Evolutionary conservation across 306 rosid species (phyloP), one percentile per base, ranked within the genome.

Genomic region (Ochetophila trinervis): DNA sequence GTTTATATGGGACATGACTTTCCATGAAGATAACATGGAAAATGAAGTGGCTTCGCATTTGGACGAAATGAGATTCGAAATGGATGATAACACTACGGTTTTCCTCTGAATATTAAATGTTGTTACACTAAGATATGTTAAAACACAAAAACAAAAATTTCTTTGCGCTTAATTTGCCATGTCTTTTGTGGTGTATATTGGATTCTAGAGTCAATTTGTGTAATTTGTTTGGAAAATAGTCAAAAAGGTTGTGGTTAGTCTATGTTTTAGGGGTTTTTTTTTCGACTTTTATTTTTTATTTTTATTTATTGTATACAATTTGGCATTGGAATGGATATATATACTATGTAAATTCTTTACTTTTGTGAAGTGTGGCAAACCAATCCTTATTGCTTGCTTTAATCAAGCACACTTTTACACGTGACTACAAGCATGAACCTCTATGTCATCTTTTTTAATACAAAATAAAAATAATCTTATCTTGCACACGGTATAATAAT

Each of bases 1-100:
- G 4, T 84, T 80, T 70, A 10, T 90, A 52, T 94, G 99, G 99
- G 88, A 86, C 63, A 83, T 86, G 90, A 88, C 85, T 40, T 47
- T 88, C 30, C 88, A 86, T 60, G 89, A 87, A 36, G 73, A 66
- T 32, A 69, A 85, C 76, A 79, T 83, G 57, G 88, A 78, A 36
- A 75, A 83, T 8, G 88, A 82, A 11, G 63, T 55, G 48, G 52
- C 69, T 8, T 73, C 86, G 8, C 49, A 83, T 63, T 50, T 84
- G 78, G 94, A 84, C 6, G 88, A 83, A 32, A 81, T 90, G 74
- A 83, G 85, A 66, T 93, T 93, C 66, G 88, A 93, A 57, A 73
- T 79, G 73, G 90, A 87, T 34, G 57, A 81, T 55, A 82, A 74
- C 65, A 79, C 82, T 74, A 73, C 80, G 87, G 84, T 80, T 55